Evolutionary conservation across 345 rosid species (phyloP).

Genomic region (Atalantia buxifolia): DNA sequence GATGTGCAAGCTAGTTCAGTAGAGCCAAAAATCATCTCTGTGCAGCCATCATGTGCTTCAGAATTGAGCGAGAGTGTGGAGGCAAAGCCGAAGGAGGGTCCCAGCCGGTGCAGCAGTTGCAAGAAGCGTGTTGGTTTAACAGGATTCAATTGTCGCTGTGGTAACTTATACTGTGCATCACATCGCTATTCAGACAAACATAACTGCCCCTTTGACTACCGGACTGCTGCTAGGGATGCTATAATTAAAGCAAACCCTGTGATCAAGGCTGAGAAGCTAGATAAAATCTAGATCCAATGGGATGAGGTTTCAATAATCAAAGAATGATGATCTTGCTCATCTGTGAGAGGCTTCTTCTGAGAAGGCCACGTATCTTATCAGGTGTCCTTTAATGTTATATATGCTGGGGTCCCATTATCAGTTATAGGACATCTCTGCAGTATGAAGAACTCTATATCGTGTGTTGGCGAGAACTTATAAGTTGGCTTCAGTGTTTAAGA

Average conservation of each 20-base stretch:
- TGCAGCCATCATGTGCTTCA: conserved; percentile 36
- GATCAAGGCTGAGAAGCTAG: conserved; percentile 90
- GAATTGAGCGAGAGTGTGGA: conserved; percentile 30
- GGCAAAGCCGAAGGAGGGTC: conserved; percentile 70
- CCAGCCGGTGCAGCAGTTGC: conserved; percentile 69
- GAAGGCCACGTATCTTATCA: conserved; percentile 25
- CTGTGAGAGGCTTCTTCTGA: conserved; percentile 16
- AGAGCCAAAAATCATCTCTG: conserved; percentile 42
- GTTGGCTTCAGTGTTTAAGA: conserved; percentile 38
- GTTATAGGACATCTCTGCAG: conserved; percentile 30
- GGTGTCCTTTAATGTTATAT: conserved; percentile 43
- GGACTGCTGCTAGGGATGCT: conserved; percentile 72
- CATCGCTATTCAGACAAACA: conserved; percentile 92
- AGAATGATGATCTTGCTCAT: conserved; percentile 25
- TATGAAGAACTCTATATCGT: conserved; percentile 35
- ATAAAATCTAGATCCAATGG: conserved; percentile 50
- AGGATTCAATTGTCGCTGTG: conserved; percentile 82
- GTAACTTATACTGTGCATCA: conserved; percentile 66
- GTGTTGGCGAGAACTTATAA: conserved; percentile 33
- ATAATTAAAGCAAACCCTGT: conserved; percentile 88
- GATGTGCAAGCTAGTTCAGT: conserved; percentile 37
- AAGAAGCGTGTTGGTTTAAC: conserved; percentile 81
- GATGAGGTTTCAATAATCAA: conserved; percentile 12
- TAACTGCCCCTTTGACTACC: conserved; percentile 72
- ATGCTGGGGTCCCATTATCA: conserved; percentile 20